These are phyloP conservation scores for Komagataella populi DNA, from an alignment of 805 yeast genomes.

Conservation along the genomic window DNA sequence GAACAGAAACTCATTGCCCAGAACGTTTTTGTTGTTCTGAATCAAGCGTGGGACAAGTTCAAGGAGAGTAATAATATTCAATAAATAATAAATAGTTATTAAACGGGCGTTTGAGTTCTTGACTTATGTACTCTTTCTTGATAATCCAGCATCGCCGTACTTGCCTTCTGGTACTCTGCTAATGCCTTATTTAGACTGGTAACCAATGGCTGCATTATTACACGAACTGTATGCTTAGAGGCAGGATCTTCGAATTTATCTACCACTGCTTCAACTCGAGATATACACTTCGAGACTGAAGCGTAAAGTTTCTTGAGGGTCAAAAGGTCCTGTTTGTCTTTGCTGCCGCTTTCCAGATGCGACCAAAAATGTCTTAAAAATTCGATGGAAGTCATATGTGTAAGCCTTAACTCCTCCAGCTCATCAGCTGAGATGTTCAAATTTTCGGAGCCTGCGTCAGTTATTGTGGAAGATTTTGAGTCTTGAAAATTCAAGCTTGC, in stretches of 20 bases:
- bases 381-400: conserved; percentile 65
- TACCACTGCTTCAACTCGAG: conserved; percentile 23
- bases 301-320: conserved; percentile 30
- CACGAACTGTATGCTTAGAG: conserved; percentile 1
- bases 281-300: conserved; percentile 33
- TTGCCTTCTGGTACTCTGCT: conserved; percentile 27
- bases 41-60: conserved; percentile 83
- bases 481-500: conserved; percentile 5
- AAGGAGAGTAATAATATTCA: conserved; percentile 36
- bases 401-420: conserved; percentile 38
- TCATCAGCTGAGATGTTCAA: conserved; percentile 16
- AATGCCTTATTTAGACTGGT: conserved; percentile 33
- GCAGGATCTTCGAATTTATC: conserved; percentile 7
- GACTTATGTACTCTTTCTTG: not conserved
- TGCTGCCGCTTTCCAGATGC: conserved; percentile 29
- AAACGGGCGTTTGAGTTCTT: not conserved
- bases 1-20: conserved; percentile 80
- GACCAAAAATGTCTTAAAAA: conserved; percentile 67
- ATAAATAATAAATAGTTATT: not conserved
- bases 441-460: conserved; percentile 3
- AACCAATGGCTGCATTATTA: conserved; percentile 26
- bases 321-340: conserved; percentile 15
- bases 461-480: not conserved
- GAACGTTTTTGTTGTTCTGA: conserved; percentile 69
- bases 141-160: not conserved